Conservation (phyloP, 306 rosid species). For the Lathyrus aphaca region DNA sequence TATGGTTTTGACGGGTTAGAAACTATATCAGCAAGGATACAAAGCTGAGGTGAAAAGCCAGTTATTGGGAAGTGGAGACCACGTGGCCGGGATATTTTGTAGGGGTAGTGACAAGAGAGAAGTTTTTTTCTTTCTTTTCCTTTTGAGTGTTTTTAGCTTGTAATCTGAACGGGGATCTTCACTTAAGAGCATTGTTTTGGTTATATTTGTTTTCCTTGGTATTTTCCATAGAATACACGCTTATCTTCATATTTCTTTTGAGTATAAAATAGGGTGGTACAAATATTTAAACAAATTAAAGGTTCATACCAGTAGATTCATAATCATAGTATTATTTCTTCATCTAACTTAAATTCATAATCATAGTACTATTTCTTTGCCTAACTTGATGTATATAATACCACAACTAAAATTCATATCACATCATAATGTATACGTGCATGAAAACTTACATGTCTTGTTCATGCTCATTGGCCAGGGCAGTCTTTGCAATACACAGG, state of each 20-base stretch:
- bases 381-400: slow-evolving; percentile 10
- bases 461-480: slow-evolving; percentile 77
- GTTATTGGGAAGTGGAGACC: not conserved
- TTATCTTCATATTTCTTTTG: slow-evolving; percentile 2
- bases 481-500: slow-evolving; percentile 84
- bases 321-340: slow-evolving; percentile 12
- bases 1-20: not conserved
- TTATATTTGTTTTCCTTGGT: slow-evolving; percentile 6
- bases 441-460: slow-evolving; percentile 85
- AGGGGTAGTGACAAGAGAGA: not conserved
- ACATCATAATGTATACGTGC: slow-evolving; percentile 18
- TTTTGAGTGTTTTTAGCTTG: not conserved
- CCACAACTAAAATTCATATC: slow-evolving; percentile 7
- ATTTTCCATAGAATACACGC: not conserved
- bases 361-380: not conserved
- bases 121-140: not conserved
- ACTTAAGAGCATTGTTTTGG: not conserved
- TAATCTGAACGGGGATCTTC: not conserved
- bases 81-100: not conserved
- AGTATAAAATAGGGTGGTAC: slow-evolving; percentile 6
- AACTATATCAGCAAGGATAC: not conserved
- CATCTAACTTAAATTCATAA: slow-evolving; percentile 9
- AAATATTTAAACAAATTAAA: slow-evolving; percentile 4
- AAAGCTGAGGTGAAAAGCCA: not conserved
- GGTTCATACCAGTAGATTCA: slow-evolving; percentile 5